Evolutionary conservation across 2,329 filamentous ascomycete species (phyloP).

Genomic region (Tetracladium maxilliforme): DNA sequence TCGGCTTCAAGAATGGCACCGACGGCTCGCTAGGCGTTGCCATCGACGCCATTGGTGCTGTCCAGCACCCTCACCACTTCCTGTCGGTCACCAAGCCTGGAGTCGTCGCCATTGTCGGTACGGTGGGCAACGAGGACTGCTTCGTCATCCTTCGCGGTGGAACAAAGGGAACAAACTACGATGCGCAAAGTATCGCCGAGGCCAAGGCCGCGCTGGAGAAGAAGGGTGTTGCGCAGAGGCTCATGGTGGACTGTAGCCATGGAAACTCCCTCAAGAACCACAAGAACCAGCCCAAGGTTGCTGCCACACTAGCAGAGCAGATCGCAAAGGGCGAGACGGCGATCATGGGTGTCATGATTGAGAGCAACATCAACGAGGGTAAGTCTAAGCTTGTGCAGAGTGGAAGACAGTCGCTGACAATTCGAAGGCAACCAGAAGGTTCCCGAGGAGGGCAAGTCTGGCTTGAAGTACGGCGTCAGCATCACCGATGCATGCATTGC

Average conservation of each 20-base stretch:
- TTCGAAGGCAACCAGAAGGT: slow-evolving; percentile 70
- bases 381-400: too few relatives aligned
- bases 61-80: slow-evolving; percentile 83
- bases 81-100: slow-evolving; percentile 98
- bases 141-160: slow-evolving; percentile 94
- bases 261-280: slow-evolving; percentile 98
- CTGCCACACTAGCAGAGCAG: slow-evolving; percentile 68
- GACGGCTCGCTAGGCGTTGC: slow-evolving; percentile 83
- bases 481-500: slow-evolving; percentile 95
- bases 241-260: slow-evolving; percentile 99
- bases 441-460: slow-evolving; percentile 63
- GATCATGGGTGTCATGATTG: slow-evolving; percentile 96
- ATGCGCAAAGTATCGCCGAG: slow-evolving; percentile 65
- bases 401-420: not conserved
- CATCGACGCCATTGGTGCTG: slow-evolving; percentile 88
- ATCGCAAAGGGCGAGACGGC: slow-evolving; percentile 72
- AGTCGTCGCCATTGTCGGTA: slow-evolving; percentile 85
- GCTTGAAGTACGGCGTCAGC: slow-evolving; percentile 75
- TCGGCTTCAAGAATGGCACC: slow-evolving; percentile 99
- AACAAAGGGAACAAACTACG: slow-evolving; percentile 85
- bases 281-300: slow-evolving; percentile 91
- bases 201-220: slow-evolving; percentile 66
- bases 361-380: slow-evolving; percentile 94
- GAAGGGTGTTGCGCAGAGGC: slow-evolving; percentile 73
- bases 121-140: slow-evolving; percentile 87